A percentile compares a stretch with the other conserved stretches of the same genome.
These are phyloP conservation scores for Candida sp. DNA, from an alignment of 1,139 yeast species.

Conservation along the genomic window DNA sequence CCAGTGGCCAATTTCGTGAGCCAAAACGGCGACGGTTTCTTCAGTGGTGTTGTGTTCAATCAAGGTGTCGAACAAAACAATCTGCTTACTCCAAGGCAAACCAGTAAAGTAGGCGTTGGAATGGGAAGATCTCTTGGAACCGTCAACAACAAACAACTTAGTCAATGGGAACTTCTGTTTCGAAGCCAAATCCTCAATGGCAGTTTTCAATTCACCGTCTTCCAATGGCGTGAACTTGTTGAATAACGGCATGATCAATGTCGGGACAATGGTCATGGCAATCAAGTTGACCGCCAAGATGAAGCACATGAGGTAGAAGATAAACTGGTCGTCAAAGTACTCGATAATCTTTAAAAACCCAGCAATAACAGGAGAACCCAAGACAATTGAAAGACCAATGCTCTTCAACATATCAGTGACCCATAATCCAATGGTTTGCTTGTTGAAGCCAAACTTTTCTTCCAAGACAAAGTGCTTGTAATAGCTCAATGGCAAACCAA, in stretches of 20 bases:
- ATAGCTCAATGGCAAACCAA: constrained; percentile 70
- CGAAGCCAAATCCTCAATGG: constrained; percentile 80
- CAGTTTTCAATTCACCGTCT: constrained; percentile 84
- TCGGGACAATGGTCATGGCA: constrained; percentile 77
- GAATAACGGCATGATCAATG: constrained; percentile 88
- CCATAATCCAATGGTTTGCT: constrained; percentile 76
- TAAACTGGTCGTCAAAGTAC: constrained; percentile 78
- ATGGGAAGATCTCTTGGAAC: constrained; percentile 94
- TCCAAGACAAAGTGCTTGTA: constrained; percentile 88
- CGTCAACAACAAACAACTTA: constrained; percentile 87
- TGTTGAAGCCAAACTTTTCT: constrained; percentile 93
- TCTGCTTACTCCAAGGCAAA: constrained; percentile 95
- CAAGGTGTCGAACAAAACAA: constrained; percentile 91
- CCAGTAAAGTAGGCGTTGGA: constrained; percentile 97
- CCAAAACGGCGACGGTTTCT: constrained; percentile 93
- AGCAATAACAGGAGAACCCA: constrained; percentile 78
- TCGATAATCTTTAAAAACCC: constrained; percentile 83
- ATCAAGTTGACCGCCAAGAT: constrained; percentile 73
- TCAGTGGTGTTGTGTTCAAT: constrained; percentile 75
- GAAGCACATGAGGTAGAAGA: constrained; percentile 78
- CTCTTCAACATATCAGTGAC: constrained; percentile 71
- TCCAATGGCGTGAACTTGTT: constrained; percentile 90
- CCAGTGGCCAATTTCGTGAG: constrained; percentile 99
- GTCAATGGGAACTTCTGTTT: constrained; percentile 84
- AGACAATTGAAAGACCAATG: constrained; percentile 50